Base-by-base conservation (phyloP, 75 land plant genomes). In the Adiantum capillusveneris region DNA sequence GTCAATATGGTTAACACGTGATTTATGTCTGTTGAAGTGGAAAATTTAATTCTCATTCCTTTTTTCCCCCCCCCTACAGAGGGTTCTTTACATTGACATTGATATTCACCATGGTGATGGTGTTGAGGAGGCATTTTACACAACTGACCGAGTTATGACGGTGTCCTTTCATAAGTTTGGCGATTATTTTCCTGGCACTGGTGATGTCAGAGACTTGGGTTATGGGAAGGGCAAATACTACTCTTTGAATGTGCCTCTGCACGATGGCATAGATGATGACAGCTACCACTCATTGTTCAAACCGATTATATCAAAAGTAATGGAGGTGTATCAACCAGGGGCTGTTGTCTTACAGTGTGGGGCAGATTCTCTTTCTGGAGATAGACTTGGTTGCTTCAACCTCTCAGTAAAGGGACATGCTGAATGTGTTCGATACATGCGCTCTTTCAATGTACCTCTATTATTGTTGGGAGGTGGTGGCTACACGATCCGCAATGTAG, bases 41-140 rank as follows among this genome's bases (percentile, higher is more conserved):
- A n/a, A n/a, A n/a, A n/a, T n/a, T n/a, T n/a, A n/a, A n/a, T n/a
- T n/a, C n/a, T n/a, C n/a, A n/a, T n/a, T n/a, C n/a, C n/a, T n/a
- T n/a, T n/a, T n/a, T n/a, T n/a, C n/a, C n/a, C n/a, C n/a, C n/a
- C n/a, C n/a, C n/a, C n/a, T n/a, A n/a, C 78, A 86, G 90, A 80
- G 90, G 43, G 90, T 86, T 18, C 67, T 86, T 16, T 86, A 86
- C 56, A 74, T 86, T 25, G 90, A 86, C 42, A 86, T 86, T 56
- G 90, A 86, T 65, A 75, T 86, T n/a, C 90, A 86, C 65, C 90
- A 86, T 64, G 90, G 90, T 26, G 90, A 86, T 74, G 90, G 90
- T 44, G 90, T 86, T 11, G 90, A 86, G 60, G 90, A 86, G 61
- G 88, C 88, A 22, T 85, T 82, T 62, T 85, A 73, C 66, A 75